Percentiles rank a stretch among this genome's conserved stretches.
Evolutionary conservation across 148 eudicot genomes (phyloP).

Genomic region (Nepenthes gracilis): DNA sequence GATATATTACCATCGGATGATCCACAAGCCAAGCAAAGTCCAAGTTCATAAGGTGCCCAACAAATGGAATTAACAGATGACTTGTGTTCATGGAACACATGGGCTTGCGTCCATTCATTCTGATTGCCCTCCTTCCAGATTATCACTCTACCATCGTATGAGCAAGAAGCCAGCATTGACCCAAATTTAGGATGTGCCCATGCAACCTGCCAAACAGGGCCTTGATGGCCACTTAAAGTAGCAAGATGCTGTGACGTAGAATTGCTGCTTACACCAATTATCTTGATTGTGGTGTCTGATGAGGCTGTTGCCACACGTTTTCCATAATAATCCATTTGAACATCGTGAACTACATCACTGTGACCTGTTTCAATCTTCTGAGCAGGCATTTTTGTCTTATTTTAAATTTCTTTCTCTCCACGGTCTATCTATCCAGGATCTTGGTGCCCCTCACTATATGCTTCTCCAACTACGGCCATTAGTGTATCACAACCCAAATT

Average conservation of each 20-base stretch:
- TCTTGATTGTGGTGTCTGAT: slow-evolving; percentile 60
- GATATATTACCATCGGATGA: slow-evolving; percentile 88
- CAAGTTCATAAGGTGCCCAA: slow-evolving; percentile 90
- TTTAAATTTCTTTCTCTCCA: background rate
- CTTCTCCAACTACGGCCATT: too few relatives aligned
- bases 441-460: too few relatives aligned
- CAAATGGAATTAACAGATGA: slow-evolving; percentile 84
- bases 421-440: too few relatives aligned
- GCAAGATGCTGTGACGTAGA: slow-evolving; percentile 57
- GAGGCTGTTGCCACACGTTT: slow-evolving; percentile 84
- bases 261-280: slow-evolving; percentile 46
- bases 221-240: slow-evolving; percentile 71
- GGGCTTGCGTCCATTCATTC: slow-evolving; percentile 74
- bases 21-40: slow-evolving; percentile 84
- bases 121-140: slow-evolving; percentile 90
- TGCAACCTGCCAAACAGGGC: slow-evolving; percentile 90
- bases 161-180: slow-evolving; percentile 73
- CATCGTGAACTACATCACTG: slow-evolving; percentile 73
- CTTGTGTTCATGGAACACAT: slow-evolving; percentile 69
- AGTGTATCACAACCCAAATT: too few relatives aligned
- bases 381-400: slow-evolving; percentile 38
- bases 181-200: slow-evolving; percentile 98
- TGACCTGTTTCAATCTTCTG: slow-evolving; percentile 87
- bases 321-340: slow-evolving; percentile 87
- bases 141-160: slow-evolving; percentile 84